Conservation (phyloP, 345 rosid genomes). For the Sisymbrium altissimum region DNA sequence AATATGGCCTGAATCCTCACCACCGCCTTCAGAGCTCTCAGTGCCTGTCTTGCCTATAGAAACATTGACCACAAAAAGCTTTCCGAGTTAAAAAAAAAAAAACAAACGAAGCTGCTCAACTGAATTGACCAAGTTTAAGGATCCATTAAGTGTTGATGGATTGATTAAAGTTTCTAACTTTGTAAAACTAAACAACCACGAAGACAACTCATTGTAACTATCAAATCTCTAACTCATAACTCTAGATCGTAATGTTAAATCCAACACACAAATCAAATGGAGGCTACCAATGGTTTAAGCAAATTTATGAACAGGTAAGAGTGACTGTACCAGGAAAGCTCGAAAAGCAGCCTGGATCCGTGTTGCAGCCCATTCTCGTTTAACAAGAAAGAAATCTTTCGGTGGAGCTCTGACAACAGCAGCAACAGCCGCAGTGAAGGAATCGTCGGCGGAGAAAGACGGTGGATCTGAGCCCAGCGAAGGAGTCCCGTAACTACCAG, state of each 20-base stretch:
- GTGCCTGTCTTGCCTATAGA: conserved; percentile 69
- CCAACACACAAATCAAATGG: not conserved
- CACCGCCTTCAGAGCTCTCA: conserved; percentile 80
- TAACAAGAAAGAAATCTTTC: conserved; percentile 62
- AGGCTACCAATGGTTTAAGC: not conserved
- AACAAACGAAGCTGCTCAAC: not conserved
- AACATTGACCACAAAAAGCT: conserved; percentile 15
- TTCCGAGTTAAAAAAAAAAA: not conserved
- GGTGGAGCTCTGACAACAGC: conserved; percentile 72
- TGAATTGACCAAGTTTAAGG: not conserved
- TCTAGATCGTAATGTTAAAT: not conserved
- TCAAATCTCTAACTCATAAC: not conserved
- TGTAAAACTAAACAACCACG: not conserved
- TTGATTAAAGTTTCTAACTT: conserved; percentile 14
- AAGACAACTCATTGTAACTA: not conserved
- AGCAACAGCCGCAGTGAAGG: conserved; percentile 65
- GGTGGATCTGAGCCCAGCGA: conserved; percentile 53
- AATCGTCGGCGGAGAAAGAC: conserved; percentile 43
- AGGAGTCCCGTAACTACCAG: conserved; percentile 36
- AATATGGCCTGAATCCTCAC: conserved; percentile 93
- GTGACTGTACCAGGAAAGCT: conserved; percentile 56
- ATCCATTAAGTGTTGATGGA: not conserved
- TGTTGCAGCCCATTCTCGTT: conserved; percentile 86
- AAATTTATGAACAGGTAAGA: not conserved
- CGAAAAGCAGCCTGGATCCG: conserved; percentile 86